Percentiles rank a stretch among this genome's conserved stretches.
phyloP scores from a whole-genome alignment of 1,139 yeast species.

The Protomyces inundatus region DNA sequence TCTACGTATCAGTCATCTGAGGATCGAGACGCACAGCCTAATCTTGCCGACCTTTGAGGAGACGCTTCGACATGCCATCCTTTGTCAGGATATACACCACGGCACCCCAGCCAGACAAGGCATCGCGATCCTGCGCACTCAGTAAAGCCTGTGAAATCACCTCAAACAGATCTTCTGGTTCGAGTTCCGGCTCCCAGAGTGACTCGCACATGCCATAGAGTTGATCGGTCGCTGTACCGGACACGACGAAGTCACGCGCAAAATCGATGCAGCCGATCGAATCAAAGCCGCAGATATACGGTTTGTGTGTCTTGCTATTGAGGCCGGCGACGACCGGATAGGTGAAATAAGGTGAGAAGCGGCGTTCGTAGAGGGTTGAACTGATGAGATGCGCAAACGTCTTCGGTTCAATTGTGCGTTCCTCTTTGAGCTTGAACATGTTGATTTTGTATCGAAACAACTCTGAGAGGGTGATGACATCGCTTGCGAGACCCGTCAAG shows the following conservation, averaged over 20 bases:
- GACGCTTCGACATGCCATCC: conserved; percentile 81
- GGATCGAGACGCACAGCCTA: conserved; percentile 32
- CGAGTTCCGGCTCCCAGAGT: conserved; percentile 38
- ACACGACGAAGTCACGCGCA: conserved; percentile 92
- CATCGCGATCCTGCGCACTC: conserved; percentile 96
- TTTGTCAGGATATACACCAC: conserved; percentile 87
- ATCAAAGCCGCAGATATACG: conserved; percentile 94
- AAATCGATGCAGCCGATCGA: conserved; percentile 93
- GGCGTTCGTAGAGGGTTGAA: conserved; percentile 75
- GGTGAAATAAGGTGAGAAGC: conserved; percentile 93
- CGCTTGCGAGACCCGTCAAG: conserved; percentile 91
- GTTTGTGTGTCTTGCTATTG: conserved; percentile 70
- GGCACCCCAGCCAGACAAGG: conserved; percentile 98
- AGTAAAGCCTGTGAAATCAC: conserved; percentile 89
- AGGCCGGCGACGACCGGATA: conserved; percentile 97
- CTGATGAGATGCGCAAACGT: conserved; percentile 91
- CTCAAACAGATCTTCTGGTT: conserved; percentile 92
- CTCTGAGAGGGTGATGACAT: conserved; percentile 75
- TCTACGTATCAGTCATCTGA: neutral
- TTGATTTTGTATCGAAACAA: conserved; percentile 79
- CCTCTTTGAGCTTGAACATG: conserved; percentile 85
- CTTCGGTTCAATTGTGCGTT: conserved; percentile 84
- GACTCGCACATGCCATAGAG: conserved; percentile 82
- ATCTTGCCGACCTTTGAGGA: conserved; percentile 92
- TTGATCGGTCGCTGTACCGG: conserved; percentile 95